Conservation (phyloP, 1,284 basidiomycete genomes). For the Cystobasidium pallidum region DNA sequence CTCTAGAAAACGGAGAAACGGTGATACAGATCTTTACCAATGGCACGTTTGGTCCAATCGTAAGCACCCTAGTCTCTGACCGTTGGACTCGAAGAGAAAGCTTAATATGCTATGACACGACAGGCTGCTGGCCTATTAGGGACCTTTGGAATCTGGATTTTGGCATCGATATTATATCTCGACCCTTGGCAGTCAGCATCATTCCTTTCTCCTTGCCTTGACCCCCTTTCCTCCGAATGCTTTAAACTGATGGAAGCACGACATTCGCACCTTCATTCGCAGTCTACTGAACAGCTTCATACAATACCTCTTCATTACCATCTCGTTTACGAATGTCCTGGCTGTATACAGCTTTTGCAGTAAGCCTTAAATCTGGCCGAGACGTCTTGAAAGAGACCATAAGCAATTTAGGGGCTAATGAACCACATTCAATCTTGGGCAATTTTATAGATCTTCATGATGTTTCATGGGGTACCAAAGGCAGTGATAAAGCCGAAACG, state of each 20-base stretch:
- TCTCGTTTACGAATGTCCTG: slow-evolving; percentile 45
- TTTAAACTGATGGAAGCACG: not conserved
- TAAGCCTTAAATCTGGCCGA: not conserved
- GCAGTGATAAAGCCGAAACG: slow-evolving; percentile 70
- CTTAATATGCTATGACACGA: not conserved
- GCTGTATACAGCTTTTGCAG: slow-evolving; percentile 93
- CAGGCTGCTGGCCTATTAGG: slow-evolving; percentile 74
- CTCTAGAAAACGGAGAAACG: slow-evolving; percentile 15
- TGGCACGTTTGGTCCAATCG: slow-evolving; percentile 31
- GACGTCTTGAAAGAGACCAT: too few relatives aligned
- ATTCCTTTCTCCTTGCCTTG: slow-evolving; percentile 67
- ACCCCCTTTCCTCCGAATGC: too few relatives aligned
- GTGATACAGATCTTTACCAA: slow-evolving; percentile 12
- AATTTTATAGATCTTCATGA: slow-evolving; percentile 22
- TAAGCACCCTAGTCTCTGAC: not conserved
- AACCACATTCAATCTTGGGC: not conserved
- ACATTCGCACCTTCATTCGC: not conserved
- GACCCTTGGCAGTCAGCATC: slow-evolving; percentile 81
- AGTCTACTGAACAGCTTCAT: slow-evolving; percentile 39
- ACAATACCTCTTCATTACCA: slow-evolving; percentile 58
- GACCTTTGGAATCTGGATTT: slow-evolving; percentile 59
- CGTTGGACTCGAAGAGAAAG: not conserved
- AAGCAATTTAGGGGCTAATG: too few relatives aligned
- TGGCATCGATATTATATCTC: slow-evolving; percentile 71
- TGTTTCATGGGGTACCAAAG: slow-evolving; percentile 67